Evolutionary conservation across 2,329 filamentous ascomycete genomes (phyloP), one percentile per base, ranked within the genome.

Genomic region (Talaromyces sp.): DNA sequence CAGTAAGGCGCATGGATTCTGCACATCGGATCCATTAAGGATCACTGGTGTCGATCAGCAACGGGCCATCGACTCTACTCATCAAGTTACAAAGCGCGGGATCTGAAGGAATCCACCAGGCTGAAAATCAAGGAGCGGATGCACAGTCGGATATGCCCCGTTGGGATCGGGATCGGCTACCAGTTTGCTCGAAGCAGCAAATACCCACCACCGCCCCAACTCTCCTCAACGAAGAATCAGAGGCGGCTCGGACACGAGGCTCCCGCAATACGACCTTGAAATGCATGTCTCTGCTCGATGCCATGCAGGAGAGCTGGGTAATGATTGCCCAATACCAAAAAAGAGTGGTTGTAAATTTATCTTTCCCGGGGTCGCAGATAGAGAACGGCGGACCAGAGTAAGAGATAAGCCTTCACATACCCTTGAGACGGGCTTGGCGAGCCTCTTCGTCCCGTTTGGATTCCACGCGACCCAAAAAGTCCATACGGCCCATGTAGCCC

Each of bases 391-490:
- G 29, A 29, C 3, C 36, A 30, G 14, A 56, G 8, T 35, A 30
- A 33, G 33, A 49, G 47, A 40, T 33, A 48, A 36, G 16, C 9
- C 11, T 33, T 65, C 60, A 72, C 43, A 68, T 51, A 16, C 68
- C 69, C 63, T 76, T 79, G 65, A 80, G 64, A 56, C 82, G 79
- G 36, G 77, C 77, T 60, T 74, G 76, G 57, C 79, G 76, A 45
- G 79, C 77, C 61, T 85, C 82, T 46, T 82, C 80, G 56, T 86
- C 83, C 59, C 74, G 74, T 55, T 78, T 78, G 37, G 77, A 75
- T 57, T 84, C 83, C 24, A 84, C 81, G 10, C 80, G 78, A 53
- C 77, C 78, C 75, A 87, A 72, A 65, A 87, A 87, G 47, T 85
- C 82, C 77, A 84, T 85, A 42, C 83, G 77, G 14, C 77, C 81